Evolutionary conservation across 164 flowering plant species (phyloP).

Genomic region (Saururus chinensis): DNA sequence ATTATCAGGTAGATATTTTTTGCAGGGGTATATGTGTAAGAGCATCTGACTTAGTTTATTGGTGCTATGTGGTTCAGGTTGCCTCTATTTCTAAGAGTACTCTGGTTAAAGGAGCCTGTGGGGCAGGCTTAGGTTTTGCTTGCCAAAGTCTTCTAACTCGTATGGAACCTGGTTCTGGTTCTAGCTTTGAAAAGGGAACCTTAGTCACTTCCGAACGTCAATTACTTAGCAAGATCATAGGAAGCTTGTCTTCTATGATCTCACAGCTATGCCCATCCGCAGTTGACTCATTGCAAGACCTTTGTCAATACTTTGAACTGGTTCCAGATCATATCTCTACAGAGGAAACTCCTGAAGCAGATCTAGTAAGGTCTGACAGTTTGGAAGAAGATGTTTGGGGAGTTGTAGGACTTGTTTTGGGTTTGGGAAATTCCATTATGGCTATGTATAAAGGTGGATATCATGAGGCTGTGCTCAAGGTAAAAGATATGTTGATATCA

Average conservation of each 20-base stretch:
- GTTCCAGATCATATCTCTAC: constrained; percentile 14
- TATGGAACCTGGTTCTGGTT: constrained; percentile 25
- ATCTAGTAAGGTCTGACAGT: constrained; percentile 17
- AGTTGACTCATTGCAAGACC: constrained; percentile 30
- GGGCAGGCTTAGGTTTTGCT: constrained; percentile 72
- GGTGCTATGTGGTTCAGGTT: constrained; percentile 44
- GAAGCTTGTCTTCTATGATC: constrained; percentile 34
- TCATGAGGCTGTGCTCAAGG: constrained; percentile 46
- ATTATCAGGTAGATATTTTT: too few relatives aligned
- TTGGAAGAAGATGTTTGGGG: constrained; percentile 87
- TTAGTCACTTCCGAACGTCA: constrained; percentile 29
- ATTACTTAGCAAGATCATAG: constrained; percentile 45
- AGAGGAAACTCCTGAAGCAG: constrained; percentile 16
- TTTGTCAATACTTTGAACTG: constrained; percentile 28
- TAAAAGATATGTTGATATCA: constrained; percentile 50
- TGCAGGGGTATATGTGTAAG: not conserved
- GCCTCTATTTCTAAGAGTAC: constrained; percentile 51
- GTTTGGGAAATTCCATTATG: constrained; percentile 55
- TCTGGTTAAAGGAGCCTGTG: constrained; percentile 96
- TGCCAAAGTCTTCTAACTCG: constrained; percentile 61
- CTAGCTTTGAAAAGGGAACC: constrained; percentile 25
- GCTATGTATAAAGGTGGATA: constrained; percentile 63
- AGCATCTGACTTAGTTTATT: not conserved
- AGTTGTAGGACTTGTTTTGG: constrained; percentile 72
- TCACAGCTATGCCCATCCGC: constrained; percentile 40